Conservation (phyloP, 1,139 yeast genomes). For the Yamadazyma blattariae region DNA sequence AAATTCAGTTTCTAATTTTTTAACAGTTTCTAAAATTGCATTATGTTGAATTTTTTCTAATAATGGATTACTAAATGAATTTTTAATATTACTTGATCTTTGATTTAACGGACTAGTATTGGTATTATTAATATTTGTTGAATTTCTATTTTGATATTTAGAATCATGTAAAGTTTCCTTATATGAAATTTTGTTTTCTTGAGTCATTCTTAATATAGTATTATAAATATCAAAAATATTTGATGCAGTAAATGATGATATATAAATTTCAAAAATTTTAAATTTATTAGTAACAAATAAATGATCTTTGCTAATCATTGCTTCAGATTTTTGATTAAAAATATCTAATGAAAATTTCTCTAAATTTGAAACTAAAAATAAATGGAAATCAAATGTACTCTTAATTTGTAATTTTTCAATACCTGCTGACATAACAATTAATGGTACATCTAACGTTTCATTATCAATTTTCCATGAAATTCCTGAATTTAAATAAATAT, state of each 20-base stretch:
- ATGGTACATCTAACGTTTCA: slow-evolving; percentile 54
- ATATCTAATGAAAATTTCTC: slow-evolving; percentile 52
- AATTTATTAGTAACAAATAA: slow-evolving; percentile 57
- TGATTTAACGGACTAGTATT: background rate
- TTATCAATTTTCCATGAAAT: slow-evolving; percentile 63
- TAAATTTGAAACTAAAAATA: slow-evolving; percentile 64
- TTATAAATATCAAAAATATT: slow-evolving; percentile 75
- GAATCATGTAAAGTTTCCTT: slow-evolving; percentile 68
- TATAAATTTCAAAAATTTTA: slow-evolving; percentile 55
- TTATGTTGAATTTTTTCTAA: slow-evolving; percentile 17
- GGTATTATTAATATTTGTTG: too few species aligned
- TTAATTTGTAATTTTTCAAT: slow-evolving; percentile 56
- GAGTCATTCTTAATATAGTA: slow-evolving; percentile 67
- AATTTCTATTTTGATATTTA: slow-evolving; percentile 2
- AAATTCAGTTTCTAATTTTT: slow-evolving; percentile 54
- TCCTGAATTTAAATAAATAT: slow-evolving; percentile 58
- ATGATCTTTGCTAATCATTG: slow-evolving; percentile 51
- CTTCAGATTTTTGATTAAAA: slow-evolving; percentile 62
- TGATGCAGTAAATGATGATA: slow-evolving; percentile 84
- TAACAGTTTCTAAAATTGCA: slow-evolving; percentile 37
- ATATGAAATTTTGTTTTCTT: slow-evolving; percentile 71
- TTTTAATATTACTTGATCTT: slow-evolving; percentile 4
- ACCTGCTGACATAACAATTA: slow-evolving; percentile 62
- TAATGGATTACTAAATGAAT: slow-evolving; percentile 2
- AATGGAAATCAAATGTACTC: slow-evolving; percentile 78